Evolutionary conservation across 2,329 filamentous ascomycete genomes (phyloP).

Genomic region (Phialocephala subalpina): DNA sequence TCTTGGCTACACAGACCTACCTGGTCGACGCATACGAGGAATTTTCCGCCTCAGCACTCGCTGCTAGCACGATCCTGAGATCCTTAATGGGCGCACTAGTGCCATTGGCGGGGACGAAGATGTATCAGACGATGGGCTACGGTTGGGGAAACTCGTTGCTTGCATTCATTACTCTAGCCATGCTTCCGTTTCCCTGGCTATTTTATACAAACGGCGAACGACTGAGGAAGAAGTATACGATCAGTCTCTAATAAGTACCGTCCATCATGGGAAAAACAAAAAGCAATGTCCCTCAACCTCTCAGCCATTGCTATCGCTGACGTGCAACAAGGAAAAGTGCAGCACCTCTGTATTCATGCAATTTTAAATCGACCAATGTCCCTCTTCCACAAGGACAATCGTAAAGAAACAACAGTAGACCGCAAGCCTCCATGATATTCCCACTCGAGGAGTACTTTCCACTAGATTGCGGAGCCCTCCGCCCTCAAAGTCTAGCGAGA

Average conservation of each 20-base stretch:
- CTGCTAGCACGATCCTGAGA: not conserved
- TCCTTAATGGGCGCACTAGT: not conserved
- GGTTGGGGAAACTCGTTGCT: slow-evolving; percentile 57
- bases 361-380: no score
- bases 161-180: slow-evolving; percentile 54
- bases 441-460: no score
- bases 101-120: slow-evolving; percentile 54
- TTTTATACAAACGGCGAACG: not conserved
- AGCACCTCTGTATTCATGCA: no score
- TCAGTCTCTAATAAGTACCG: not conserved
- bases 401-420: no score
- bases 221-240: not conserved
- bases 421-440: no score
- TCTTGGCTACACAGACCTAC: not conserved
- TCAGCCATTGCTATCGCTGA: no score
- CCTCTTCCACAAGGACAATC: no score
- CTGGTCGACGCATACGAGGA: slow-evolving; percentile 5
- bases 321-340: no score
- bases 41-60: not conserved
- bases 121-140: slow-evolving; percentile 51
- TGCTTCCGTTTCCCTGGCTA: slow-evolving; percentile 49
- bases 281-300: no score
- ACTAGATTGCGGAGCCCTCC: no score
- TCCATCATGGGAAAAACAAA: not conserved
- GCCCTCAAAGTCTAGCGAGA: no score